Percentiles rank a stretch among this genome's conserved stretches.
Evolutionary conservation across 768 basidiomycete species (phyloP).

Genomic region (Suillus subalutaceus): DNA sequence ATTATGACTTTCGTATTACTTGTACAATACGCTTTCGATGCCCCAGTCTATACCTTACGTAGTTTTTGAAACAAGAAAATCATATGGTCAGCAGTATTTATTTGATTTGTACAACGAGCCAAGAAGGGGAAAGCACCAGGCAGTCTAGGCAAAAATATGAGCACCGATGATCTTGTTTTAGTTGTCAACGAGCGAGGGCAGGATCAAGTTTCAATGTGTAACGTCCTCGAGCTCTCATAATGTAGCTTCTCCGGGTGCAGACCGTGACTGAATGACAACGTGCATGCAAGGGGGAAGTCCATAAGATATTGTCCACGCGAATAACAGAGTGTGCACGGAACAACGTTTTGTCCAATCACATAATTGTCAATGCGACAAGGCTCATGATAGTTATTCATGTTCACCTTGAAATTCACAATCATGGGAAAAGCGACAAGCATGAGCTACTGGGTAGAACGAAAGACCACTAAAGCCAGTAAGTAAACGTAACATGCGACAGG

Average conservation of each 20-base stretch:
- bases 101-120: background rate
- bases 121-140: background rate
- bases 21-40: background rate
- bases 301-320: background rate
- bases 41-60: background rate
- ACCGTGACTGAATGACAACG: background rate
- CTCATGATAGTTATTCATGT: no score
- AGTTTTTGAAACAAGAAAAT: background rate
- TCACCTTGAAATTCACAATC: no score
- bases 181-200: conserved; percentile 43
- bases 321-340: background rate
- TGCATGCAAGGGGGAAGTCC: background rate
- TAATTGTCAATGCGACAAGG: background rate
- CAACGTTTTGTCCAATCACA: background rate
- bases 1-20: background rate
- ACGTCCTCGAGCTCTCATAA: conserved; percentile 44
- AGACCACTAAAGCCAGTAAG: no score
- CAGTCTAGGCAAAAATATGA: background rate
- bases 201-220: conserved; percentile 45
- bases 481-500: no score
- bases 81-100: background rate
- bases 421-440: background rate
- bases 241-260: background rate
- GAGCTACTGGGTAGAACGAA: background rate
- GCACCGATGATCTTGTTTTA: background rate